phyloP scores from a whole-genome alignment of 805 yeast genomes.

The Scheffersomyces amazonensis region DNA sequence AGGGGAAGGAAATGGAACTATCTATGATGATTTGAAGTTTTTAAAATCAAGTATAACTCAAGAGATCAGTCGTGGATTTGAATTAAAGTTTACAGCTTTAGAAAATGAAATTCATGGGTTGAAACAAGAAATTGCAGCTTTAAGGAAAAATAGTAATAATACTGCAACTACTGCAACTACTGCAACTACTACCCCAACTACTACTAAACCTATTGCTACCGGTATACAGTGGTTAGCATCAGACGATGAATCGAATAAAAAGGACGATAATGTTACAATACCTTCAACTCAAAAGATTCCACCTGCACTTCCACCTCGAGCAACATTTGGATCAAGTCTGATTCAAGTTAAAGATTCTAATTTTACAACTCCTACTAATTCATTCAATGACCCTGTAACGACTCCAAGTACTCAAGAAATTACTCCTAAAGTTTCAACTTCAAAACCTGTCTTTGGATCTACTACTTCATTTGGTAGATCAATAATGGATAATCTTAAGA shows the following conservation, averaged over 20 bases:
- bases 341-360: conserved; percentile 8
- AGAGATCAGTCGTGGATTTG: conserved; percentile 22
- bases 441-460: conserved; percentile 37
- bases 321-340: conserved; percentile 17
- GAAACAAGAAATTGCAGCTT: conserved; percentile 3
- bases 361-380: conserved; percentile 13
- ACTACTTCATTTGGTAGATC: conserved; percentile 37
- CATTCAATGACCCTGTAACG: conserved; percentile 11
- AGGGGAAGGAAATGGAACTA: conserved; percentile 1
- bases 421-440: conserved; percentile 4
- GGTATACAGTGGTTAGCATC: neutral
- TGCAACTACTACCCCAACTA: neutral
- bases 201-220: neutral
- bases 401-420: conserved; percentile 6
- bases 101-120: conserved; percentile 19
- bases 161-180: no score
- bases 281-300: conserved; percentile 1
- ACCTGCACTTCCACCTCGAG: conserved; percentile 10
- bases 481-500: conserved; percentile 20
- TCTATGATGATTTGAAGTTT: conserved; percentile 11
- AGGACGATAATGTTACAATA: neutral
- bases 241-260: neutral
- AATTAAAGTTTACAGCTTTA: conserved; percentile 14
- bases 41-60: conserved; percentile 31
- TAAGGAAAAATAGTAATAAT: no score